Base-by-base conservation (phyloP, 352 stramenopile species). In the Globisporangium polare region DNA sequence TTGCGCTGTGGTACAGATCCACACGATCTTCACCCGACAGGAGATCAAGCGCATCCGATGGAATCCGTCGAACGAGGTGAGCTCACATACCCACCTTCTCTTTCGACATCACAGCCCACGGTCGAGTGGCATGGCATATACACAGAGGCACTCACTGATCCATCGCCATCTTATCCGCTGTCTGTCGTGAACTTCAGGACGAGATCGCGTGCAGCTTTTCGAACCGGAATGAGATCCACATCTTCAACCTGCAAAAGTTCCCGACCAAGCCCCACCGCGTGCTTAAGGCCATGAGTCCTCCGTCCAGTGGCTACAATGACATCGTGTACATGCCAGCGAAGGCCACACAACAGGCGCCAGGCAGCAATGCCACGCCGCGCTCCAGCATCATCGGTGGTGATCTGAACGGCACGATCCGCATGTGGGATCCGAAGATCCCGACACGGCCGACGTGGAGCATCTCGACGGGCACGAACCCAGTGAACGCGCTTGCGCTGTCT, bases 231-330 rank as follows among this genome's bases (percentile, higher is more conserved):
- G 81, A 91, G 47, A 89, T 93, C 46, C 67, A 83, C 58, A 33
- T 93, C 17, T 93, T 86, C 55, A 82, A 91, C 43, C 61, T 93
- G 62, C 66, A 80, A 53, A 90, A 90, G 63, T 90, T 93, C 24
- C 84, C 82, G 3, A 75, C 54, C 9, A 79, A 81, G 37, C 78
- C 84, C 7, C 69, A 86, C 53, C 74, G 72, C 46, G 62, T 93
- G 12, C 62, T 93, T 18, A 86, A 86, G 58, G 76, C 75, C 20
- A 77, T 70, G 27, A 93, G 74, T 54, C 80, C 81, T n/a, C 80
- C 84, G 22, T 89, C 81, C 0, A 81, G 74, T 22, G 84, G 84
- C 6, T 93, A 93, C 71, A 88, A 81, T n/a, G 82, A 90, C 58
- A 42, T 93, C n/a, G 42, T 91, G 18, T 93, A 84, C 60, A 41